Evolutionary conservation across 805 yeast species (phyloP).

Genomic region (Vanderwaltozyma verrucispora): DNA sequence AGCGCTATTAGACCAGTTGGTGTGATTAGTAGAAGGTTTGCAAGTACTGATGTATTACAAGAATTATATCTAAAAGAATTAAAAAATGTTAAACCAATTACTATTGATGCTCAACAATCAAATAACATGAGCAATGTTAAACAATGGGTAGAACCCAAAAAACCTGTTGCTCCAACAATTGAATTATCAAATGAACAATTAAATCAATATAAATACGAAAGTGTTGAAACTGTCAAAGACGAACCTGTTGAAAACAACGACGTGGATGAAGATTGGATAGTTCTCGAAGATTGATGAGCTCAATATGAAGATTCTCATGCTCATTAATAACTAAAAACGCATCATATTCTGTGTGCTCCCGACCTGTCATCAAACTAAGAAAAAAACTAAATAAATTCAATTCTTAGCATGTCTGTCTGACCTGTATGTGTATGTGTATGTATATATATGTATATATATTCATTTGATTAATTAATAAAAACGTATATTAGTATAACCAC

Average conservation of each 20-base stretch:
- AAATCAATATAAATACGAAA: slow-evolving; percentile 54
- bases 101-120: slow-evolving; percentile 54
- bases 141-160: slow-evolving; percentile 72
- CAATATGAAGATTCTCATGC: slow-evolving; percentile 3
- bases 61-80: slow-evolving; percentile 83
- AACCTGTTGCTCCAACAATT: slow-evolving; percentile 63
- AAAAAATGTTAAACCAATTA: slow-evolving; percentile 62
- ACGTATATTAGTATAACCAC: too few species aligned
- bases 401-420: too few species aligned
- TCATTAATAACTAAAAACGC: too few species aligned
- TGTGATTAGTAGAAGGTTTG: slow-evolving; percentile 7
- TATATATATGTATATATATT: too few species aligned
- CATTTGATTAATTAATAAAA: too few species aligned
- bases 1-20: background rate
- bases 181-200: slow-evolving; percentile 63
- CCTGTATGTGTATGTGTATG: too few species aligned
- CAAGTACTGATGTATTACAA: slow-evolving; percentile 49
- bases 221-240: slow-evolving; percentile 50
- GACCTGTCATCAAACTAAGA: background rate
- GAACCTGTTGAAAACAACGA: slow-evolving; percentile 30
- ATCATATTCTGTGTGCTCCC: background rate
- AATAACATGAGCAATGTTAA: slow-evolving; percentile 73
- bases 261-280: slow-evolving; percentile 60
- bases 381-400: too few species aligned
- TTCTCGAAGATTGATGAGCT: slow-evolving; percentile 68